Evolutionary conservation across 192 early-diverging fungal species (phyloP).

Genomic region (Coemansia sp.): DNA sequence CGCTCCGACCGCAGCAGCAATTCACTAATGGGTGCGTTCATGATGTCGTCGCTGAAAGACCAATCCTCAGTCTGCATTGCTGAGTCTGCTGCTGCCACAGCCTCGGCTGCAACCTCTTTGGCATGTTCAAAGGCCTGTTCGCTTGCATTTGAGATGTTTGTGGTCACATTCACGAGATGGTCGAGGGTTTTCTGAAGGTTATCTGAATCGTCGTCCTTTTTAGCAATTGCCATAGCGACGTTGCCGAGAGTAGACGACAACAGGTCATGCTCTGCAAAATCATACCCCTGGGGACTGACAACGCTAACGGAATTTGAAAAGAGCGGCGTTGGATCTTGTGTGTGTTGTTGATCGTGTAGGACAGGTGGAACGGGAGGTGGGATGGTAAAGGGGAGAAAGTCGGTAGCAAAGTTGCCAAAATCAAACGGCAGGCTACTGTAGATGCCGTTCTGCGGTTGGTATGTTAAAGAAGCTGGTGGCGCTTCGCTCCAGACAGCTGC

Average conservation of each 20-base stretch:
- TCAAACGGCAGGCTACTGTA: background rate
- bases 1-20: slow-evolving; percentile 42
- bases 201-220: slow-evolving; percentile 18
- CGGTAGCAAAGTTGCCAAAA: slow-evolving; percentile 14
- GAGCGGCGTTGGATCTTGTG: background rate
- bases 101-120: slow-evolving; percentile 23
- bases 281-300: slow-evolving; percentile 1
- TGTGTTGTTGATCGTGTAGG: slow-evolving; percentile 12
- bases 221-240: slow-evolving; percentile 44
- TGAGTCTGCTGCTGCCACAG: slow-evolving; percentile 7
- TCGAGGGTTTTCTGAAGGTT: slow-evolving; percentile 38
- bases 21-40: slow-evolving; percentile 20
- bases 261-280: slow-evolving; percentile 14
- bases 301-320: background rate
- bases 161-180: slow-evolving; percentile 39
- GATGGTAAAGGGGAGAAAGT: slow-evolving; percentile 22
- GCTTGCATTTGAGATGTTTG: slow-evolving; percentile 22
- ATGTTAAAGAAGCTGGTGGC: background rate
- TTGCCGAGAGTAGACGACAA: slow-evolving; percentile 43
- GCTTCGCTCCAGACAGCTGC: background rate
- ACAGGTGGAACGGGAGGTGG: slow-evolving; percentile 36
- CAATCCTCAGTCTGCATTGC: background rate
- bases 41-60: background rate
- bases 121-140: slow-evolving; percentile 26
- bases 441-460: background rate